Base-by-base conservation (phyloP, 2,329 filamentous ascomycete genomes). In the Tolypocladium capitatum region DNA sequence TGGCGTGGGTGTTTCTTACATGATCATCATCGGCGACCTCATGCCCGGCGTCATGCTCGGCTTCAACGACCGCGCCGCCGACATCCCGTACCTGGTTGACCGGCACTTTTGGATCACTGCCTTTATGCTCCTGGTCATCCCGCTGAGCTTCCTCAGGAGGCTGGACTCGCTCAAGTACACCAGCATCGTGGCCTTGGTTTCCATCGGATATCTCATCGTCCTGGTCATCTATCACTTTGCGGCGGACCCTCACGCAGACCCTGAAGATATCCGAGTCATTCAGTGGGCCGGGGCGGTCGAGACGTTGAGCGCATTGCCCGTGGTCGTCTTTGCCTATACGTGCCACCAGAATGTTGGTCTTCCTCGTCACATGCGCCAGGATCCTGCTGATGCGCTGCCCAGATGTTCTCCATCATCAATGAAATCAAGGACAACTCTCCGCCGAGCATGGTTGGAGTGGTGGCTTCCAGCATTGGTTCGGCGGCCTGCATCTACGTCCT, bases 341-440 rank as follows among this genome's bases (percentile, higher is more conserved):
- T 98, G 92, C 63, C 92, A 98, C 66, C 92, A 98, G 61, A 98
- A 98, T 63, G 87, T 92, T 69, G 55, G 79, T 61, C 31, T 20
- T 20, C 33, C 20, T 30, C 20, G 2, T 31, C 35, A 4, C 16
- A 18, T 24, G 4, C 27, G 5, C 13, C 3, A 7, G 7, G 3
- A 28, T 38, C 5, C n/a, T 27, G 48, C 46, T 58, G 48, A 65
- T 69, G 51, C 27, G 4, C 14, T 1, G 30, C 2, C 1, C 56
- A 92, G 86, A 98, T 98, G 92, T 98, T 98, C 64, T 95, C 91
- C 11, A 94, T 98, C 55, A 70, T 98, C 41, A 98, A 98, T 59
- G 92, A 98, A 67, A 88, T 98, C 55, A 76, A 80, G 49, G 83
- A 95, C 61, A 88, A 89, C 65, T 86, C 86, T 3, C 87, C 87